phyloP scores from a whole-genome alignment of 495 filamentous ascomycete species.

The Physcia stellaris region DNA sequence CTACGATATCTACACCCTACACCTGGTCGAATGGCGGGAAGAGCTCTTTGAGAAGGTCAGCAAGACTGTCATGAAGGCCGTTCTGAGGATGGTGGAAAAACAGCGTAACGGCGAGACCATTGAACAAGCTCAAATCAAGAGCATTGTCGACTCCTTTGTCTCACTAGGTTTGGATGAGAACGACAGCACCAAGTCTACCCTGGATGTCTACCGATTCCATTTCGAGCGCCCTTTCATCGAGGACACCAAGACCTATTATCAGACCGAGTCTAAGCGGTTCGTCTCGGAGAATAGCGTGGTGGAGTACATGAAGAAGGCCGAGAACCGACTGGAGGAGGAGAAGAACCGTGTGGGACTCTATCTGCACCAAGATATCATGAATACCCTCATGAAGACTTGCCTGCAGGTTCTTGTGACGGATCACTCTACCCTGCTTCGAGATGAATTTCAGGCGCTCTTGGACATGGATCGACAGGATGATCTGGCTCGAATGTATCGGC shows the following conservation, averaged over 20 bases:
- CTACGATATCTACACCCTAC: conserved; percentile 94
- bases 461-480: conserved; percentile 93
- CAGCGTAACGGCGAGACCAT: conserved; percentile 97
- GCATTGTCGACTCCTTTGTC: conserved; percentile 92
- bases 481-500: conserved; percentile 88
- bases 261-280: conserved; percentile 85
- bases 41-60: conserved; percentile 79
- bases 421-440: conserved; percentile 69
- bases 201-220: conserved; percentile 82
- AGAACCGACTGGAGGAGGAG: conserved; percentile 81
- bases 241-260: conserved; percentile 74
- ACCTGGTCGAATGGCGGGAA: conserved; percentile 86
- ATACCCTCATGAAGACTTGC: conserved; percentile 72
- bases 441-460: conserved; percentile 92
- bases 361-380: conserved; percentile 75
- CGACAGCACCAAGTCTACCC: conserved; percentile 82
- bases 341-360: conserved; percentile 90
- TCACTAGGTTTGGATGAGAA: conserved; percentile 88
- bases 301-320: conserved; percentile 99
- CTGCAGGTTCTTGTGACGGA: conserved; percentile 79
- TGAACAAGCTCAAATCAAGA: conserved; percentile 92
- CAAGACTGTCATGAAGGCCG: conserved; percentile 83
- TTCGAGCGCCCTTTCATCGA: conserved; percentile 88
- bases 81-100: conserved; percentile 91
- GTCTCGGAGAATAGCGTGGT: conserved; percentile 95